Conservation (phyloP, 2,329 filamentous ascomycete species). For the Neobulgaria alba region DNA sequence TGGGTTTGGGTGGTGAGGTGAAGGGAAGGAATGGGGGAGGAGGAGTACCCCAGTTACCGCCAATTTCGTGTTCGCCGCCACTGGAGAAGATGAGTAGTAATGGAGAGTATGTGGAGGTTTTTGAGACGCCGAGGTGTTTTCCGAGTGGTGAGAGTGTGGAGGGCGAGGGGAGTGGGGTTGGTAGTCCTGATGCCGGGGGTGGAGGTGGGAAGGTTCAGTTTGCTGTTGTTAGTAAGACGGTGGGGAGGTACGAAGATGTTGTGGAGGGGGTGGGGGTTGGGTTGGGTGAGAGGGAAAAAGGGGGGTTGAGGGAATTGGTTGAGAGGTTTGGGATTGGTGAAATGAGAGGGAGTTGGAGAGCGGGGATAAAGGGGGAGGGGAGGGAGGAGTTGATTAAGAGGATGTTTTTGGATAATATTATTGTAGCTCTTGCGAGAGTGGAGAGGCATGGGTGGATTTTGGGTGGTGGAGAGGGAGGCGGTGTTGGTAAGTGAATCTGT, state of each 20-base stretch:
- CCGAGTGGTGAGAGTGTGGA: no score
- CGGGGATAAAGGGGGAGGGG: background rate
- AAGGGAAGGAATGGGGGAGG: no score
- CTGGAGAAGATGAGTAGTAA: no score
- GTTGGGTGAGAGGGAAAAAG: background rate
- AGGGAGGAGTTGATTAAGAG: background rate
- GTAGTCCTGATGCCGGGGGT: no score
- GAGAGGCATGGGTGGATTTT: background rate
- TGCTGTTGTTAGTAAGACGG: background rate
- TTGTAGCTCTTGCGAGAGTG: background rate
- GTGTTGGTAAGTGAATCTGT: no score
- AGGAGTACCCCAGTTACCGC: no score
- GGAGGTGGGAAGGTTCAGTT: background rate
- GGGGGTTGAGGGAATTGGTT: constrained; percentile 1
- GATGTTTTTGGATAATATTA: constrained; percentile 1
- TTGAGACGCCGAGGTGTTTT: no score
- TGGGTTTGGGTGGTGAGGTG: no score
- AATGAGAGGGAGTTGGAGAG: no score
- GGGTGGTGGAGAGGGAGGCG: background rate
- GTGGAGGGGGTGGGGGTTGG: background rate
- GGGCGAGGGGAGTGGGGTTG: no score
- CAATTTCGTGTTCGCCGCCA: no score
- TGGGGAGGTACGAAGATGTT: background rate
- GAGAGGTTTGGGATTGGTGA: constrained; percentile 3
- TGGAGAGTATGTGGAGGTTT: no score